A percentile compares a stretch with the other conserved stretches of the same genome.
Evolutionary conservation across 805 yeast genomes (phyloP).

Genomic region (Yamadazyma tumulicola): DNA sequence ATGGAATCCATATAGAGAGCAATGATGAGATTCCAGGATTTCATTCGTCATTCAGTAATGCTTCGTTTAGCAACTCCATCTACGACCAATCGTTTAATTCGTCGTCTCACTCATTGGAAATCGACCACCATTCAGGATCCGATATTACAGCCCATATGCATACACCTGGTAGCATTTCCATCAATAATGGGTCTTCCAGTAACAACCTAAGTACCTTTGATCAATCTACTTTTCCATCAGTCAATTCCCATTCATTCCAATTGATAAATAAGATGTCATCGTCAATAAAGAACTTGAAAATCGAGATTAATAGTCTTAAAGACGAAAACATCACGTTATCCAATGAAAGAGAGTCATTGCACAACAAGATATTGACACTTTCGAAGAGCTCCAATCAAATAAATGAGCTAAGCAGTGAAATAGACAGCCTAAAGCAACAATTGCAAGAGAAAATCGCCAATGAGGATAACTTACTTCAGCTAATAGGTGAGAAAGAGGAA

Average conservation of each 20-base stretch:
- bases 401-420: slow-evolving; percentile 19
- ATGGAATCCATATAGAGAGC: not conserved
- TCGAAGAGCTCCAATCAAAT: slow-evolving; percentile 27
- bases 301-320: slow-evolving; percentile 62
- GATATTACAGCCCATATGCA: not conserved
- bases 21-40: not conserved
- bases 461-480: slow-evolving; percentile 58
- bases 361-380: slow-evolving; percentile 58
- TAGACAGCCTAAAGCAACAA: slow-evolving; percentile 23
- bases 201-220: not conserved
- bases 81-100: slow-evolving; percentile 7
- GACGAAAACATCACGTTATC: slow-evolving; percentile 57
- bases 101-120: slow-evolving; percentile 5
- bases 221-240: too few relatives aligned
- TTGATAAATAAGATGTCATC: slow-evolving; percentile 71
- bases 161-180: not conserved
- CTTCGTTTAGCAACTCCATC: slow-evolving; percentile 13
- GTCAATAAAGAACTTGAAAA: slow-evolving; percentile 74
- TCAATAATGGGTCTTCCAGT: not conserved
- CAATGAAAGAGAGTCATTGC: slow-evolving; percentile 60
- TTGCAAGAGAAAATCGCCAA: slow-evolving; percentile 3
- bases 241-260: slow-evolving; percentile 41
- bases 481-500: slow-evolving; percentile 87
- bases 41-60: not conserved
- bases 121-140: slow-evolving; percentile 4